Percentiles rank a stretch among this genome's conserved stretches.
phyloP scores from a whole-genome alignment of 805 yeast species.

The Candida broadrunensis region DNA sequence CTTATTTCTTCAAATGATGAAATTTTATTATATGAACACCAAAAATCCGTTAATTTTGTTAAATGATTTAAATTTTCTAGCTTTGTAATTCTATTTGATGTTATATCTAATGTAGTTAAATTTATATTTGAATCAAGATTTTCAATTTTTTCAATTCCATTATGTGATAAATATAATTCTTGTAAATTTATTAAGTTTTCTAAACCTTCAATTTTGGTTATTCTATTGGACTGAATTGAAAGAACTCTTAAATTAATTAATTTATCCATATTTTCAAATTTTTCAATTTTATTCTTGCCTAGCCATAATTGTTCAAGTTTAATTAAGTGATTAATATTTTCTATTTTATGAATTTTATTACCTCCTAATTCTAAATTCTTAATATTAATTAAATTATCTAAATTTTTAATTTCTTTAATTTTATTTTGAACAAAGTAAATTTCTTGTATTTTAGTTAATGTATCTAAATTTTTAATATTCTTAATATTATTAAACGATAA shows the following conservation, averaged over 20 bases:
- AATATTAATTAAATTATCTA: slow-evolving; percentile 55
- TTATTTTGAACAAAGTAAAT: slow-evolving; percentile 87
- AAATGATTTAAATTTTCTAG: slow-evolving; percentile 68
- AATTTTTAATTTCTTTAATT: slow-evolving; percentile 66
- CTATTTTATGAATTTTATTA: slow-evolving; percentile 59
- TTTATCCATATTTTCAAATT: slow-evolving; percentile 57
- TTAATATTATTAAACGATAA: slow-evolving; percentile 87
- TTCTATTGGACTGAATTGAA: slow-evolving; percentile 84
- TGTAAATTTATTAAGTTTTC: slow-evolving; percentile 69
- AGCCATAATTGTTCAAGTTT: slow-evolving; percentile 81
- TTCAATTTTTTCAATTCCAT: slow-evolving; percentile 71
- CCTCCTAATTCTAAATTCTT: slow-evolving; percentile 88
- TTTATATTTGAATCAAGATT: slow-evolving; percentile 70
- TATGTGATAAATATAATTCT: slow-evolving; percentile 86
- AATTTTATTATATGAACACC: slow-evolving; percentile 84
- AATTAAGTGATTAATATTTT: slow-evolving; percentile 55
- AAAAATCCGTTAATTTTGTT: slow-evolving; percentile 75
- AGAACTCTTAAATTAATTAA: slow-evolving; percentile 66
- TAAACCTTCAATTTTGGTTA: slow-evolving; percentile 77
- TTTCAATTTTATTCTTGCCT: slow-evolving; percentile 78
- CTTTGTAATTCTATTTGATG: slow-evolving; percentile 64
- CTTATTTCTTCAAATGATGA: slow-evolving; percentile 68
- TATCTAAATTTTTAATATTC: slow-evolving; percentile 74
- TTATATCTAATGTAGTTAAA: slow-evolving; percentile 73
- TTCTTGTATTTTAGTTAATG: slow-evolving; percentile 58